These are phyloP conservation scores for Phytopythium aichiense DNA, from an alignment of 352 stramenopile genomes.

Conservation along the genomic window DNA sequence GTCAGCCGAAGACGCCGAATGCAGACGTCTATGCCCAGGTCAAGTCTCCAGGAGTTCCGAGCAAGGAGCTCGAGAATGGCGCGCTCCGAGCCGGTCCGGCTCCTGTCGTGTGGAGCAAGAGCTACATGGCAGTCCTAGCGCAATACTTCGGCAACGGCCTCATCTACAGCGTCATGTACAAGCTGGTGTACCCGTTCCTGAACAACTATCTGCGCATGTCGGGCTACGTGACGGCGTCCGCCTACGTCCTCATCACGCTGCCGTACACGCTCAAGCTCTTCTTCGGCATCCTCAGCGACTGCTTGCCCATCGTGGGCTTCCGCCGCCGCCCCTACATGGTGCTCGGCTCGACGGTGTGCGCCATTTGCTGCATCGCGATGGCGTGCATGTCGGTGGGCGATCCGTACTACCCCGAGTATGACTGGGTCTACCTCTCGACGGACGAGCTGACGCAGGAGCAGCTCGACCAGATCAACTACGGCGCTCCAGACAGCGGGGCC, in stretches of 20 bases:
- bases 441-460: conserved; percentile 30
- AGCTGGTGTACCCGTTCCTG: conserved; percentile 65
- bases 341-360: conserved; percentile 58
- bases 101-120: conserved; percentile 27
- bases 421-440: conserved; percentile 24
- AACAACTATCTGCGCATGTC: conserved; percentile 74
- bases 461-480: conserved; percentile 20
- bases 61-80: conserved; percentile 24
- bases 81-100: conserved; percentile 31
- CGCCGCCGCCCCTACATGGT: conserved; percentile 65
- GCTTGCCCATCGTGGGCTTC: conserved; percentile 51
- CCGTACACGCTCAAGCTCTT: conserved; percentile 70
- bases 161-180: conserved; percentile 48
- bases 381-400: conserved; percentile 30
- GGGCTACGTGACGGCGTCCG: conserved; percentile 59
- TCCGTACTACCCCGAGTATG: conserved; percentile 36
- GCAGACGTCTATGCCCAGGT: neutral
- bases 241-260: conserved; percentile 47
- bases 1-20: neutral
- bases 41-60: neutral
- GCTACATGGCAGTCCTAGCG: conserved; percentile 52
- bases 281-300: conserved; percentile 57
- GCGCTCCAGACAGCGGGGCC: conserved; percentile 20
- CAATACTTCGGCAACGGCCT: conserved; percentile 66
- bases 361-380: conserved; percentile 44